Evolutionary conservation across 176 grass and related monocot genomes (phyloP), one percentile per base, ranked within the genome.

Genomic region (Cenchrus fungigraminus): DNA sequence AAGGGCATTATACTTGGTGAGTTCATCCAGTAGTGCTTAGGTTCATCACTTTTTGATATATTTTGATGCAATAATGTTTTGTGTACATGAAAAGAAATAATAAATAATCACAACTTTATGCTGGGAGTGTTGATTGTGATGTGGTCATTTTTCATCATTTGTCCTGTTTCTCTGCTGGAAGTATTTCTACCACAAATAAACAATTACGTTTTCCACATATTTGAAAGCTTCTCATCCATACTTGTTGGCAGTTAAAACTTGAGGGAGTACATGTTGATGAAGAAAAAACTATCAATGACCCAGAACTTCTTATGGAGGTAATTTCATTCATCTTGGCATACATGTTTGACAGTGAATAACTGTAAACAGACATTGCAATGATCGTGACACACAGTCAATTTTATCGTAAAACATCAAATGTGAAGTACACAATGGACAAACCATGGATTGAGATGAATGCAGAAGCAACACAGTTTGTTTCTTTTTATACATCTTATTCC

Each of bases 261-360:
- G 86, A 92, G 71, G 91, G 87, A 4, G 55, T 94, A 82, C 86
- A 91, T 54, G 81, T 95, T 79, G 91, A 98, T 87, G 96, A 98
- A 92, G 96, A 98, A 77, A 94, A 91, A 82, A 98, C 95, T 46
- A 68, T 95, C 57, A 87, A 79, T 77, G 91, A 95, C 72, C 85
- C 87, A 3, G 83, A 93, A 60, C 86, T 98, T 83, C 96, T 98
- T 79, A 80, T 83, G 50, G 96, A 98, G 93, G 96, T 98, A 89
- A 82, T 63, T 14, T 80, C 53, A 31, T 66, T 31, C 45, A 46
- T 8, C 45, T 46, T 46, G 45, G 8, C 45, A 46, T 46, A 46
- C 45, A 46, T 8, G 45, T 46, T 46, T 9, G 45, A 46, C 45
- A 8, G 45, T 47, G 44, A 49, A 51, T 51, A 51, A 8, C 45